These are phyloP conservation scores for Exutisphaerella laricina DNA, from an alignment of 2,329 filamentous ascomycete genomes.

Conservation along the genomic window DNA sequence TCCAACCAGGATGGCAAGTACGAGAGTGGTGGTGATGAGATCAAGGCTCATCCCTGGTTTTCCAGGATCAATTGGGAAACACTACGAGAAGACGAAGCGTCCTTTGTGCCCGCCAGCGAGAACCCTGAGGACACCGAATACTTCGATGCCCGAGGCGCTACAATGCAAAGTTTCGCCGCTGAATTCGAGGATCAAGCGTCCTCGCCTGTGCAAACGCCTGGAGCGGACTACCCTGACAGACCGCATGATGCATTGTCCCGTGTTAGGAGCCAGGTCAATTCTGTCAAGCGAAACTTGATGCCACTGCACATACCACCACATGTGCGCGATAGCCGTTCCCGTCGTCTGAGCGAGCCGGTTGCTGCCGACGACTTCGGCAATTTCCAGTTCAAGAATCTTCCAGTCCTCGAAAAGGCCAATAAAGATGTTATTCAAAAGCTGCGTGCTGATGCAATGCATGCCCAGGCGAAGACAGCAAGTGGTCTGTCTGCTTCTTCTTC, in stretches of 20 bases:
- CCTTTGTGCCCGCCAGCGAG: conserved; percentile 87
- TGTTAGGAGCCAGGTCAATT: conserved; percentile 76
- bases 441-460: conserved; percentile 79
- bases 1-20: conserved; percentile 80
- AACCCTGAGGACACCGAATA: conserved; percentile 98
- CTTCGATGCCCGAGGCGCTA: conserved; percentile 87
- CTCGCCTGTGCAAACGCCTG: conserved; percentile 63
- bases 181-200: conserved; percentile 87
- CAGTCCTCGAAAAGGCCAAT: conserved; percentile 94
- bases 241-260: conserved; percentile 92
- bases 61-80: conserved; percentile 81
- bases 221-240: conserved; percentile 75
- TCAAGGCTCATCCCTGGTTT: conserved; percentile 87
- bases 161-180: conserved; percentile 84
- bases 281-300: conserved; percentile 86
- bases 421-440: conserved; percentile 98
- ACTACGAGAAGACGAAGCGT: conserved; percentile 87
- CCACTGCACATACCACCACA: conserved; percentile 94
- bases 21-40: conserved; percentile 80
- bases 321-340: conserved; percentile 81
- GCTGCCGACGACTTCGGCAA: conserved; percentile 88
- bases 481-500: conserved; percentile 35
- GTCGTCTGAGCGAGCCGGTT: conserved; percentile 85
- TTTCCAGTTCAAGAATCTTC: conserved; percentile 95
- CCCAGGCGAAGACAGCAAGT: conserved; percentile 48